Evolutionary conservation across 495 filamentous ascomycete genomes (phyloP).

Genomic region (Penicillium salamii): DNA sequence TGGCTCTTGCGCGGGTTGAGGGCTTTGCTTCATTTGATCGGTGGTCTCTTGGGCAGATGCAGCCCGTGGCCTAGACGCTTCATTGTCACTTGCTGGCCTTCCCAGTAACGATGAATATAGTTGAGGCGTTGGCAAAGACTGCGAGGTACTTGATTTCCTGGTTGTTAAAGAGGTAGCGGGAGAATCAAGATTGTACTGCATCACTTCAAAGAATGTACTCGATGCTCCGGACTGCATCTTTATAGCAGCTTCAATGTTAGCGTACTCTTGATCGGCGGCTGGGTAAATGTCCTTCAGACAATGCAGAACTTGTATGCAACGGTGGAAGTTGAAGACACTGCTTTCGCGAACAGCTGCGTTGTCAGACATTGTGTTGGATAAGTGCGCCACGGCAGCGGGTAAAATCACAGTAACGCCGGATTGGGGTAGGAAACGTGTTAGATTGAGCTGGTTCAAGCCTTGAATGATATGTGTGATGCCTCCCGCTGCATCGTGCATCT

Average conservation of each 20-base stretch:
- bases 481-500: slow-evolving; percentile 70
- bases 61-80: not conserved
- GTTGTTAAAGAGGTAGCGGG: slow-evolving; percentile 8
- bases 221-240: slow-evolving; percentile 44
- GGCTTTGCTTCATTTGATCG: slow-evolving; percentile 1
- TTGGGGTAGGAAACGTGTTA: slow-evolving; percentile 76
- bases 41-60: slow-evolving; percentile 1
- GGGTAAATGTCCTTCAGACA: slow-evolving; percentile 77
- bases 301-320: slow-evolving; percentile 77
- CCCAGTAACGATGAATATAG: not conserved
- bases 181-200: slow-evolving; percentile 31
- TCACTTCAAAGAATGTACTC: slow-evolving; percentile 34
- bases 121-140: slow-evolving; percentile 9
- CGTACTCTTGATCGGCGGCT: slow-evolving; percentile 74
- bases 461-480: slow-evolving; percentile 75
- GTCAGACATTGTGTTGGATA: slow-evolving; percentile 76
- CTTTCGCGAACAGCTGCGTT: slow-evolving; percentile 61
- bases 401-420: slow-evolving; percentile 83
- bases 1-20: slow-evolving; percentile 10
- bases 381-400: slow-evolving; percentile 82
- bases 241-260: slow-evolving; percentile 77
- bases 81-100: not conserved
- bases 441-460: slow-evolving; percentile 61
- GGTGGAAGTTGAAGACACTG: slow-evolving; percentile 69
- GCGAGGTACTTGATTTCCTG: slow-evolving; percentile 18